A percentile compares a stretch with the other conserved stretches of the same genome.
phyloP scores from a whole-genome alignment of 495 filamentous ascomycete genomes.

The Neurospora sp. region DNA sequence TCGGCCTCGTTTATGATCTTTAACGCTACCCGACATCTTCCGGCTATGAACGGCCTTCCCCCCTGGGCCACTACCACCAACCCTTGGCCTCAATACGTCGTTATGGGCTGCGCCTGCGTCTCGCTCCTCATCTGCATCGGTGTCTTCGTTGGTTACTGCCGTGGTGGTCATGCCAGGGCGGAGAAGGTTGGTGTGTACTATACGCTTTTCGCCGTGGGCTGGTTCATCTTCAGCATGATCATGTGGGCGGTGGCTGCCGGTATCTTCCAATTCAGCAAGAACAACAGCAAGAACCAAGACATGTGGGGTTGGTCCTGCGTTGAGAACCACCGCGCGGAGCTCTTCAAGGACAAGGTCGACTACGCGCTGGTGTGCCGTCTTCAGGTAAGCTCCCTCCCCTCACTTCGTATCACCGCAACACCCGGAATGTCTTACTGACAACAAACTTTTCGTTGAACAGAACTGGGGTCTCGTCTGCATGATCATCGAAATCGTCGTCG shows the following conservation, averaged over 20 bases:
- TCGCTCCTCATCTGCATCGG: constrained; percentile 70
- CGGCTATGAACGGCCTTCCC: constrained; percentile 66
- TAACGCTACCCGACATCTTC: constrained; percentile 63
- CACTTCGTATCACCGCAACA: background rate
- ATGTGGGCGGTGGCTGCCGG: constrained; percentile 89
- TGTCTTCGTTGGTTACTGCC: constrained; percentile 80
- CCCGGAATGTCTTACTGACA: constrained; percentile 12
- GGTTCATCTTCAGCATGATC: constrained; percentile 87
- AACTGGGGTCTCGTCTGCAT: constrained; percentile 95
- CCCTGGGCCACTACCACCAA: constrained; percentile 73
- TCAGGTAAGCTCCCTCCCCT: constrained; percentile 48
- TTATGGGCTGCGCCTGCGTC: constrained; percentile 66
- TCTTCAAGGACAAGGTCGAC: constrained; percentile 69
- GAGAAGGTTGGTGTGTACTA: constrained; percentile 93
- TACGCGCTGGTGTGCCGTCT: constrained; percentile 93
- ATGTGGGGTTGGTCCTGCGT: constrained; percentile 97
- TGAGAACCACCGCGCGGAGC: constrained; percentile 64
- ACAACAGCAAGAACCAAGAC: constrained; percentile 65
- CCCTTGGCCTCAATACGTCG: constrained; percentile 80
- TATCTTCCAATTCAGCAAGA: constrained; percentile 66
- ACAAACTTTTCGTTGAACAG: constrained; percentile 28
- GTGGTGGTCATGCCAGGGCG: constrained; percentile 77
- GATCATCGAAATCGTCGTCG: constrained; percentile 93
- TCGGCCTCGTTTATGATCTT: constrained; percentile 81
- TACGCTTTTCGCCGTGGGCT: constrained; percentile 79